Percentiles rank a stretch among this genome's conserved stretches.
Evolutionary conservation across 1,284 basidiomycete species (phyloP).

Genomic region (Fomes fomentarius): DNA sequence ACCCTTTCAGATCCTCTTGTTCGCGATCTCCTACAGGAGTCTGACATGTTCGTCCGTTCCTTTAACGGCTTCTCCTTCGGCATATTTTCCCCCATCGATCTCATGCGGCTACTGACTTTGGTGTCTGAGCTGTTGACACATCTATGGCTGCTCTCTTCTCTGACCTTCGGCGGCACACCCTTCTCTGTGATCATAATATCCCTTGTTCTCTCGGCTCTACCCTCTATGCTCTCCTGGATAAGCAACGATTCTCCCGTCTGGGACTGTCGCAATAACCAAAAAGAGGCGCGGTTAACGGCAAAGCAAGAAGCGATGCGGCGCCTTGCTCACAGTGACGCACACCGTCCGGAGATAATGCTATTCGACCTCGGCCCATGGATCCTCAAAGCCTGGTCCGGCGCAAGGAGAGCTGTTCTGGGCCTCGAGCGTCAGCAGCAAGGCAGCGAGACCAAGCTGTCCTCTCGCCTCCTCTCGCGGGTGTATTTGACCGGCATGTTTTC

Average conservation of each 20-base stretch:
- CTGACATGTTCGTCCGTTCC: constrained; percentile 77
- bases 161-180: constrained; percentile 61
- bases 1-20: constrained; percentile 71
- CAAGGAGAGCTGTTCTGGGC: constrained; percentile 59
- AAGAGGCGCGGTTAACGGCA: constrained; percentile 62
- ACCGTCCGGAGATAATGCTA: constrained; percentile 76
- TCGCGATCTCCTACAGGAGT: constrained; percentile 80
- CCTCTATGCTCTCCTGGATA: constrained; percentile 55
- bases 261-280: constrained; percentile 49
- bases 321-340: constrained; percentile 67
- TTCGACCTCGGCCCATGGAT: constrained; percentile 86
- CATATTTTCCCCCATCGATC: constrained; percentile 74
- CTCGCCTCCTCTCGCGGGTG: constrained; percentile 51
- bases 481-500: constrained; percentile 65
- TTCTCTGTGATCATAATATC: constrained; percentile 62
- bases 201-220: constrained; percentile 57
- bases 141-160: constrained; percentile 64
- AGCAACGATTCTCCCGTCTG: constrained; percentile 41
- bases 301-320: constrained; percentile 74
- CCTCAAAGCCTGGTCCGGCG: constrained; percentile 69
- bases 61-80: constrained; percentile 72
- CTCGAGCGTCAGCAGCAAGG: constrained; percentile 45
- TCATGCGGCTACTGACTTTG: constrained; percentile 72
- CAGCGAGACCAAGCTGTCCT: constrained; percentile 17
- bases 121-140: constrained; percentile 73